phyloP scores from a whole-genome alignment of 2,329 filamentous ascomycete genomes.

The Fusarium caatingaense region DNA sequence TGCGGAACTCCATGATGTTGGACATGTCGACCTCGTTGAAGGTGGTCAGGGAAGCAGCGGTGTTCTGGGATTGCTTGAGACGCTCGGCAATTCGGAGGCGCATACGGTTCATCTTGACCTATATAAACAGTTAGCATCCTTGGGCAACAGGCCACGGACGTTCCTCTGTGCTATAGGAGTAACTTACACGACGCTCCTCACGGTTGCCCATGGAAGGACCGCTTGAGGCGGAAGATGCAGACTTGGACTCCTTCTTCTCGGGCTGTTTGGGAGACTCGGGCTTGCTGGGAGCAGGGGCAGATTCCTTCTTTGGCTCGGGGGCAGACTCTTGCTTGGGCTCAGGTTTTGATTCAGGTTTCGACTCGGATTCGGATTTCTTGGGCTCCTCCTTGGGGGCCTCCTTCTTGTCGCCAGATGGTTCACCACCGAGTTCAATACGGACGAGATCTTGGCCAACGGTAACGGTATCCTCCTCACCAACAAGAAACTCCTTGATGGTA shows the following conservation, averaged over 20 bases:
- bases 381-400: constrained; percentile 46
- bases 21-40: constrained; percentile 99
- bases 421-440: constrained; percentile 83
- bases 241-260: constrained; percentile 46
- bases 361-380: constrained; percentile 49
- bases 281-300: constrained; percentile 43
- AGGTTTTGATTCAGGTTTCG: constrained; percentile 53
- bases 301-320: constrained; percentile 52
- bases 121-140: constrained; percentile 22
- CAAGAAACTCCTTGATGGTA: constrained; percentile 90
- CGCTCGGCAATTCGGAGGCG: constrained; percentile 96
- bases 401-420: constrained; percentile 54
- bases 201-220: constrained; percentile 71
- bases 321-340: constrained; percentile 46
- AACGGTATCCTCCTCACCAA: constrained; percentile 94
- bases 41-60: constrained; percentile 93
- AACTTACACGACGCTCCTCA: constrained; percentile 85
- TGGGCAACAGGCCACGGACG: not conserved
- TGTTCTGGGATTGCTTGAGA: constrained; percentile 99
- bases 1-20: constrained; percentile 95
- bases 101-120: constrained; percentile 99
- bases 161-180: not conserved
- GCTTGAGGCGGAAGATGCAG: constrained; percentile 43
- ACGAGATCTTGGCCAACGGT: constrained; percentile 92
- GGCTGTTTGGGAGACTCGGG: constrained; percentile 37